Evolutionary conservation across 2,329 filamentous ascomycete species (phyloP).

Genomic region (Graphilbum sp.): DNA sequence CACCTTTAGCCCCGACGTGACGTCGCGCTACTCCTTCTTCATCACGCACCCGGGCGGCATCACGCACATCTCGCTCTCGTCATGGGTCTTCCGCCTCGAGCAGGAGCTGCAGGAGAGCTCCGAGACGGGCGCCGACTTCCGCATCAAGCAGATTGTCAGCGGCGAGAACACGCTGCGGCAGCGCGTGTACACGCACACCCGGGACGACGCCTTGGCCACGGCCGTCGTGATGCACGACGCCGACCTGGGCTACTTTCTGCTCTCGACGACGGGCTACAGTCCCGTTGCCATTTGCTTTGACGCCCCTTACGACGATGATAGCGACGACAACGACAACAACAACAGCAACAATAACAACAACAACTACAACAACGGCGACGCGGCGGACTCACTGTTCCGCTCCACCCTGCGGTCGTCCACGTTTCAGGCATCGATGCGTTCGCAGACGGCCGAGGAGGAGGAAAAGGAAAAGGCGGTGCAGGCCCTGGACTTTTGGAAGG

Average conservation of each 20-base stretch:
- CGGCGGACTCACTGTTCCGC: constrained; percentile 14
- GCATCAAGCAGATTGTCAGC: constrained; percentile 42
- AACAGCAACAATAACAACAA: too few relatives aligned
- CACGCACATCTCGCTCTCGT: constrained; percentile 40
- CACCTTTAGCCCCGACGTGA: constrained; percentile 43
- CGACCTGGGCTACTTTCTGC: constrained; percentile 46
- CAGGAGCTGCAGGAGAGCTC: constrained; percentile 40
- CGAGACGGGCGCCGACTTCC: constrained; percentile 42
- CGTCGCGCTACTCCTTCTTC: constrained; percentile 46
- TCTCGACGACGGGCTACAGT: constrained; percentile 41
- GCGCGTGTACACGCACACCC: constrained; percentile 37
- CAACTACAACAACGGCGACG: too few relatives aligned
- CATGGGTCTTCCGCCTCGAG: constrained; percentile 49
- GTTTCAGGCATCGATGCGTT: constrained; percentile 11
- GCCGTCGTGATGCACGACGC: constrained; percentile 39
- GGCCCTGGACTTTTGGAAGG: constrained; percentile 35
- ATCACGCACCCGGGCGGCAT: constrained; percentile 45
- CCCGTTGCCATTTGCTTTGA: constrained; percentile 45
- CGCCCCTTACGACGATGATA: constrained; percentile 17
- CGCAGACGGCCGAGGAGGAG: constrained; percentile 2
- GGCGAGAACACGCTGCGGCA: constrained; percentile 39
- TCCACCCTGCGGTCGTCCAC: constrained; percentile 22
- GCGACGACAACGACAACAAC: constrained; percentile 31
- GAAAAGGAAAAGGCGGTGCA: constrained; percentile 25
- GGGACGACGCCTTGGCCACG: constrained; percentile 33